Evolutionary conservation across 805 yeast genomes (phyloP).

Genomic region (Wickerhamiella shivajii): DNA sequence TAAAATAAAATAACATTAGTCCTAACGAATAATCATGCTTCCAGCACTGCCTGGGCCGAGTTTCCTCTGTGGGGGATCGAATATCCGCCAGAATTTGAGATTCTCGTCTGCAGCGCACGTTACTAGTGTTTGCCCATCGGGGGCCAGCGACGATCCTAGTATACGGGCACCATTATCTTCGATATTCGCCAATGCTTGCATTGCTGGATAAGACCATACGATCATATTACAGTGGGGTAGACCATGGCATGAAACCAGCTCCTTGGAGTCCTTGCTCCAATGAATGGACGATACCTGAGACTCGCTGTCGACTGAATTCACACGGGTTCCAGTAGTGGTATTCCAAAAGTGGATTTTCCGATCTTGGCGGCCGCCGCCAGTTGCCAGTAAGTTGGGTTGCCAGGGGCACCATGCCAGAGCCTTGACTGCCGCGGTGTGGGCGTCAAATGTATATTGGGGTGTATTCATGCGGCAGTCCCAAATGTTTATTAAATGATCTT

Average conservation of each 20-base stretch:
- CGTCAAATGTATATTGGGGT: slow-evolving; percentile 62
- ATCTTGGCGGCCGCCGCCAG: slow-evolving; percentile 94
- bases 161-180: slow-evolving; percentile 87
- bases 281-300: slow-evolving; percentile 86
- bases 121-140: slow-evolving; percentile 80
- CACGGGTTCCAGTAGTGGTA: slow-evolving; percentile 73
- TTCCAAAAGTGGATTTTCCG: slow-evolving; percentile 90
- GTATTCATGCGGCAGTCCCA: slow-evolving; percentile 70
- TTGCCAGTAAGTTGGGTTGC: slow-evolving; percentile 67
- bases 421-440: slow-evolving; percentile 89
- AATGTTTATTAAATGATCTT: slow-evolving; percentile 80
- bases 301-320: slow-evolving; percentile 78
- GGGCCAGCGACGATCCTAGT: slow-evolving; percentile 67
- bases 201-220: slow-evolving; percentile 71
- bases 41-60: too few relatives aligned
- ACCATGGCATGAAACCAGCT: slow-evolving; percentile 88
- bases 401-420: slow-evolving; percentile 93
- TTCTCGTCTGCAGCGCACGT: slow-evolving; percentile 96
- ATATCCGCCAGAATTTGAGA: slow-evolving; percentile 84
- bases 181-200: slow-evolving; percentile 79
- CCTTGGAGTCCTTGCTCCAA: slow-evolving; percentile 57
- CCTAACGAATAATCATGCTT: too few relatives aligned
- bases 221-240: slow-evolving; percentile 75
- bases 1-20: too few relatives aligned
- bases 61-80: slow-evolving; percentile 37